A percentile compares a stretch with the other conserved stretches of the same genome.
These are phyloP conservation scores for Plenodomus tracheiphilus DNA, from an alignment of 2,329 filamentous ascomycete genomes.

Conservation along the genomic window DNA sequence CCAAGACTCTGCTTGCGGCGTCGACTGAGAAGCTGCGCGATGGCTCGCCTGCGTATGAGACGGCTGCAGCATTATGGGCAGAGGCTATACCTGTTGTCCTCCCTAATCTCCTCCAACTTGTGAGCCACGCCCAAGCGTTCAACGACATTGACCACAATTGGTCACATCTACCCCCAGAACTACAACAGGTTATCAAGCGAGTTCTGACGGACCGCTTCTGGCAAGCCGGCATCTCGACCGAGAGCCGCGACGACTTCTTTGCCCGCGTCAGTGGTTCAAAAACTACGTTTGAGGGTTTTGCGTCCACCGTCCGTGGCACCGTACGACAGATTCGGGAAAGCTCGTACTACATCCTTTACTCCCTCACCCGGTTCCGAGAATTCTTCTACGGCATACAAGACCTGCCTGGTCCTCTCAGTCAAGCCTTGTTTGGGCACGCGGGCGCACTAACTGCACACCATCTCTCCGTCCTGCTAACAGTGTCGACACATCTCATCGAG, in stretches of 20 bases:
- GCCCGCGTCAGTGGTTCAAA: conserved; percentile 87
- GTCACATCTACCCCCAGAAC: conserved; percentile 73
- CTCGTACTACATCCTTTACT: conserved; percentile 91
- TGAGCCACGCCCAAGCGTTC: conserved; percentile 88
- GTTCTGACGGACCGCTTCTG: conserved; percentile 95
- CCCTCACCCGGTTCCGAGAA: conserved; percentile 82
- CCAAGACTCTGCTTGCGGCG: conserved; percentile 89
- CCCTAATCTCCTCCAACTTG: conserved; percentile 81
- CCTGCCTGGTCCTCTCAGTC: conserved; percentile 78
- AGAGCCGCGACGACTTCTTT: conserved; percentile 96
- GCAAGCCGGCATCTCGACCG: conserved; percentile 95
- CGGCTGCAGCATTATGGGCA: conserved; percentile 81
- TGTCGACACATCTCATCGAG: conserved; percentile 86
- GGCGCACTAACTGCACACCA: conserved; percentile 87
- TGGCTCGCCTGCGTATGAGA: conserved; percentile 70
- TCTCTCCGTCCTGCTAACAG: conserved; percentile 86
- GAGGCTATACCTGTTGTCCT: conserved; percentile 80
- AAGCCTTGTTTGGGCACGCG: conserved; percentile 82
- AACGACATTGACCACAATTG: conserved; percentile 81
- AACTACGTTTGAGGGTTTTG: conserved; percentile 86
- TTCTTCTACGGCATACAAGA: conserved; percentile 91
- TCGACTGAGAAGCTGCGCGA: conserved; percentile 88
- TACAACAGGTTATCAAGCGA: conserved; percentile 74
- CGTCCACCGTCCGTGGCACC: conserved; percentile 87
- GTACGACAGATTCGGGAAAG: conserved; percentile 89